Base-by-base conservation (phyloP, 2,329 filamentous ascomycete species). In the Ceratocystis variospora region DNA sequence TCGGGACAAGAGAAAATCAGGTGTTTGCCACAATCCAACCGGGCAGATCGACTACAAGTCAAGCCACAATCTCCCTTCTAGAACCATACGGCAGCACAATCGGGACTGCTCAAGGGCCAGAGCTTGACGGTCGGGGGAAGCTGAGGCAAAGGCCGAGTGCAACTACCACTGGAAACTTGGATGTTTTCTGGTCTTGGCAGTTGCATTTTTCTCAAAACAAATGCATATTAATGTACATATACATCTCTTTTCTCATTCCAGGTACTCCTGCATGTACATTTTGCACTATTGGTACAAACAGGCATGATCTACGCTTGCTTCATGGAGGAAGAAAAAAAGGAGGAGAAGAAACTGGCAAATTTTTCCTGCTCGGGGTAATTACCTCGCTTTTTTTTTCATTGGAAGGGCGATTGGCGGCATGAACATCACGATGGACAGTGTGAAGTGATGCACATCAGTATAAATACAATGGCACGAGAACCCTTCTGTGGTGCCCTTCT, bases 181-280 rank as follows among this genome's bases (percentile, higher is more conserved):
- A 53, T 53, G 48, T 33, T 59, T 59, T 59, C 31, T 31, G 12
- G 55, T 59, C 55, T 59, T 59, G 55, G 55, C 55, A 59, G 31
- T 37, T 33, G 55, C 55, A 59, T 19, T 59, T 37, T 19, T 37
- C 28, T 37, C 28, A 6, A 28, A 59, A 33, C 25, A 8, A 55
- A n/a, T 31, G 31, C 6, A n/a, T n/a, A n/a, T 59, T 5, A 3
- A 28, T 53, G 48, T 53, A 15, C 48, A 28, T 28, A 28, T 28
- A 53, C 55, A 59, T 17, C 31, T 37, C 55, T 33, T 59, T 59
- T 8, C 31, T n/a, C 53, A 31, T 59, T 37, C 5, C 3, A 7
- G 12, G 19, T 10, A n/a, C 22, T 37, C 28, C 10, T 41, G 12
- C 37, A 41, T 41, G 37, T 41, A 41, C 10, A 3, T 12, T 12